These are phyloP conservation scores for Heliosperma pusillum DNA, from an alignment of 148 eudicot species.

Conservation along the genomic window DNA sequence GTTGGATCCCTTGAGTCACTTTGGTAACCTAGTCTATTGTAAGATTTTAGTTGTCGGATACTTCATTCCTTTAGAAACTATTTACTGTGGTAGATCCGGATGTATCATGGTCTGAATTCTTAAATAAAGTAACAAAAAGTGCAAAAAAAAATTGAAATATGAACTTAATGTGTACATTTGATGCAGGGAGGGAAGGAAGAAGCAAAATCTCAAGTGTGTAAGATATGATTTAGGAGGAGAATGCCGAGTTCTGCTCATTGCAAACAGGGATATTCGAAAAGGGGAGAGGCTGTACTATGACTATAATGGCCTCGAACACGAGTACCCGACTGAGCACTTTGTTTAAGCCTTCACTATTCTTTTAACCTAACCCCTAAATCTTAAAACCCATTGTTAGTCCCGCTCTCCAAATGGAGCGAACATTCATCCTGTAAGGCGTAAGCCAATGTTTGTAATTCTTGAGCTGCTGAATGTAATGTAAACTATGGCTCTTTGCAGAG, in stretches of 20 bases:
- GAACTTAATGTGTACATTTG: conserved; percentile 10
- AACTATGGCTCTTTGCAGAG: not conserved
- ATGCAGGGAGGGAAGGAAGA: conserved; percentile 91
- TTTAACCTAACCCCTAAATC: not conserved
- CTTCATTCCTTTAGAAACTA: not conserved
- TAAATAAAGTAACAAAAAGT: too few species aligned
- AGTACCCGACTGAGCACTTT: conserved; percentile 94
- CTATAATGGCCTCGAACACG: conserved; percentile 87
- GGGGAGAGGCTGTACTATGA: conserved; percentile 91
- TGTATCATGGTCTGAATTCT: not conserved
- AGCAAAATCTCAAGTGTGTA: conserved; percentile 90
- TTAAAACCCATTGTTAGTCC: not conserved
- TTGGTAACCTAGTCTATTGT: too few species aligned
- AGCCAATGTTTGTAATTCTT: not conserved
- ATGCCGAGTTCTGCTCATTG: conserved; percentile 70
- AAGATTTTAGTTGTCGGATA: not conserved
- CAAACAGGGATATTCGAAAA: conserved; percentile 83
- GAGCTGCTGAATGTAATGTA: conserved; percentile 1
- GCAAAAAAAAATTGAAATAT: too few species aligned
- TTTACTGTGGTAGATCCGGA: not conserved
- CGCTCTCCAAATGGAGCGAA: not conserved
- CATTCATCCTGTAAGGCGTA: conserved; percentile 5
- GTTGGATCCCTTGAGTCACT: too few species aligned
- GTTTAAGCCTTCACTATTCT: conserved; percentile 33
- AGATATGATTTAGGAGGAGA: conserved; percentile 80